Evolutionary conservation across 78 protist genomes (phyloP), one percentile per base, ranked within the genome.

Genomic region (Parvularia atlantis): DNA sequence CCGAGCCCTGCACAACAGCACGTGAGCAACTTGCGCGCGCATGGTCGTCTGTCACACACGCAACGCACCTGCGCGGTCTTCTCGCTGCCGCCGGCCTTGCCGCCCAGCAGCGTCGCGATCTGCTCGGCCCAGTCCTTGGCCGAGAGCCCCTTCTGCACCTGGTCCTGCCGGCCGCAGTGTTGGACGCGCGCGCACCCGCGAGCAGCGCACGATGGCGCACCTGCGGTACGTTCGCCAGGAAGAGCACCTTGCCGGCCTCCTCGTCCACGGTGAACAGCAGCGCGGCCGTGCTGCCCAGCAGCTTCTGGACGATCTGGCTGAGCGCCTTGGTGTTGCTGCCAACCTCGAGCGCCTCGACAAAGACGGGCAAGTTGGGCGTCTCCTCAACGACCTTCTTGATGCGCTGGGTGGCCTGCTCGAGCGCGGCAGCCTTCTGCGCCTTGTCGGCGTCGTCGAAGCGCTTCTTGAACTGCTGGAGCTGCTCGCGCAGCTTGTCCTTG

Each of bases 51-150:
- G n/a, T n/a, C n/a, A n/a, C n/a, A n/a, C n/a, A n/a, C n/a, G n/a
- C n/a, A n/a, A n/a, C n/a, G n/a, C n/a, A n/a, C n/a, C n/a, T 82
- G 86, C 50, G 86, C 81, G 62, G 73, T 80, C 66, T 70, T 77
- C 43, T 43, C 30, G 64, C 66, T 82, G 53, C 86, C 86, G 53
- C 86, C 86, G 66, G 79, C 81, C 56, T 76, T 82, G 53, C 80
- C 86, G 39, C 80, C 81, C 58, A 82, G 60, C 13, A 30, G 43
- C 44, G 59, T 73, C 9, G 76, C 69, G 17, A 82, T 75, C 40
- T 70, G 54, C 6, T 36, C 57, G 33, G 66, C 77, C 86, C 86
- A 82, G 28, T 30, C 70, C 46, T 76, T 63, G 56, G 86, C 86
- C n/a, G 69, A 63, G 20, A 82, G 39, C 30, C 54, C 41, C 54